Evolutionary conservation across 352 stramenopile species (phyloP).

Genomic region (Globisporangium irregulare): DNA sequence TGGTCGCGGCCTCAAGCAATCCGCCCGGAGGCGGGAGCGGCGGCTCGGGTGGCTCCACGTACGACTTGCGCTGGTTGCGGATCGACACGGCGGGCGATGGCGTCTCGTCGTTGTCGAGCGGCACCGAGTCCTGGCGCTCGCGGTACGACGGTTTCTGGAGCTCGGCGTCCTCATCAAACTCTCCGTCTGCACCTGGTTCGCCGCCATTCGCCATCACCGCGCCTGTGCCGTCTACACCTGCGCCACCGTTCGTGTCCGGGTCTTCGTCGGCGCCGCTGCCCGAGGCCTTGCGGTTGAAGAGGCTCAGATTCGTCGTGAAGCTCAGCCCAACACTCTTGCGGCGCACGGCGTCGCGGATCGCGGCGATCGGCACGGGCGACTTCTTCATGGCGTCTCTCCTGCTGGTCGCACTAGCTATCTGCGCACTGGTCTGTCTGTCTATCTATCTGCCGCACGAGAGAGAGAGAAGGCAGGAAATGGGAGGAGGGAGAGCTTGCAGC

Average conservation of each 20-base stretch:
- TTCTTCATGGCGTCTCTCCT: conserved; percentile 33
- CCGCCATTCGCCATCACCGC: conserved; percentile 16
- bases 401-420: too few relatives aligned
- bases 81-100: conserved; percentile 32
- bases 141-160: conserved; percentile 34
- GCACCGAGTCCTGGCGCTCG: conserved; percentile 37
- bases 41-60: conserved; percentile 60
- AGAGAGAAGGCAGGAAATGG: too few relatives aligned
- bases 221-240: background rate
- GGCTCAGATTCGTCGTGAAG: conserved; percentile 59
- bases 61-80: conserved; percentile 27
- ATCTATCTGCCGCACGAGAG: too few relatives aligned
- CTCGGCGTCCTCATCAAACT: conserved; percentile 38
- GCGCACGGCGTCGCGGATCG: conserved; percentile 59
- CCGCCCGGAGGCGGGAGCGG: conserved; percentile 49
- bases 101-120: conserved; percentile 32
- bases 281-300: conserved; percentile 42
- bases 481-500: too few relatives aligned
- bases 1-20: conserved; percentile 55
- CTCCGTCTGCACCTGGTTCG: conserved; percentile 15
- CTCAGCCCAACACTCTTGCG: conserved; percentile 64
- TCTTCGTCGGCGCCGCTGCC: conserved; percentile 43
- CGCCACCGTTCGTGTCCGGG: conserved; percentile 3
- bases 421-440: background rate
- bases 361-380: conserved; percentile 44